Conservation (phyloP, 2,329 filamentous ascomycete species). For the Penicillium sp. region DNA sequence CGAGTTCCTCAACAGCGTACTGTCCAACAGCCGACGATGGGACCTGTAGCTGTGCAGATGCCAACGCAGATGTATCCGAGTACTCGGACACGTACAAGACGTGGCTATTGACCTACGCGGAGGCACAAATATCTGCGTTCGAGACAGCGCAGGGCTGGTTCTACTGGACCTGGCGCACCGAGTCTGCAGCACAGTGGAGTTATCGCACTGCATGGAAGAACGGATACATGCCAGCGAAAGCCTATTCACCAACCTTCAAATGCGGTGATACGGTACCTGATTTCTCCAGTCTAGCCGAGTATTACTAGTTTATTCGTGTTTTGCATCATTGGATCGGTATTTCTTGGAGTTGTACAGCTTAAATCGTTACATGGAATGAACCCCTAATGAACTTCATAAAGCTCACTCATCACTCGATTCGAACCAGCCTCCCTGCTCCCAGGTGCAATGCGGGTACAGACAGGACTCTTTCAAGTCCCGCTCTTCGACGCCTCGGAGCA, state of each 20-base stretch:
- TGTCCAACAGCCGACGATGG: conserved; percentile 62
- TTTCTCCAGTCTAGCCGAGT: conserved; percentile 42
- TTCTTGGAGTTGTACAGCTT: conserved; percentile 3
- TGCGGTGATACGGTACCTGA: conserved; percentile 51
- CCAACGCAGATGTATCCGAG: conserved; percentile 65
- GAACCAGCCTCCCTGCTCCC: conserved; percentile 89
- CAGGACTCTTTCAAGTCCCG: conserved; percentile 54
- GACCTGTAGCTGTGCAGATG: conserved; percentile 66
- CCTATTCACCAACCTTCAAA: conserved; percentile 65
- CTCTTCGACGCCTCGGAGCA: conserved; percentile 66
- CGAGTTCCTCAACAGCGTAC: conserved; percentile 64
- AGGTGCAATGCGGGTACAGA: conserved; percentile 65
- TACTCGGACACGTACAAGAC: conserved; percentile 74
- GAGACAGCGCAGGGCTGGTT: conserved; percentile 96
- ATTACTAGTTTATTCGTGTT: conserved; percentile 32
- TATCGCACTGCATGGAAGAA: conserved; percentile 59
- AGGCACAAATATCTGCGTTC: conserved; percentile 93
- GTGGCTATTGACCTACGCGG: conserved; percentile 83
- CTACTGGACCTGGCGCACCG: conserved; percentile 98
- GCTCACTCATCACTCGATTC: conserved; percentile 17
- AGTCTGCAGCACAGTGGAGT: conserved; percentile 82
- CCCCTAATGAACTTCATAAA: background rate
- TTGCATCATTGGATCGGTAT: conserved; percentile 7
- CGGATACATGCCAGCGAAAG: conserved; percentile 70
- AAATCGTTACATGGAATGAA: conserved; percentile 6